Conservation (phyloP, 495 filamentous ascomycete species). For the Cairneyella variabilis region DNA sequence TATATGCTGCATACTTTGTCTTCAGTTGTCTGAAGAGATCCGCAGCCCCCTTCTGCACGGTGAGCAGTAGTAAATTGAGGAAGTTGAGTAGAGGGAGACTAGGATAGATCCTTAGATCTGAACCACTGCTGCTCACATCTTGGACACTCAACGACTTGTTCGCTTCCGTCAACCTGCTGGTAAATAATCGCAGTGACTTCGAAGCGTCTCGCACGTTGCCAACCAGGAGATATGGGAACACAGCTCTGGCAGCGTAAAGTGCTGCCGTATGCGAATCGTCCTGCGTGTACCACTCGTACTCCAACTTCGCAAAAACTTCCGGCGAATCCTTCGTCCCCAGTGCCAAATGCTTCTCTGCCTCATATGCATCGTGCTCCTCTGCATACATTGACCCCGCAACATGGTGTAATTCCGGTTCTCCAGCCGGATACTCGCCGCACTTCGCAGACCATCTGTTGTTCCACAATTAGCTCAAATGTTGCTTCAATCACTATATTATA, state of each 20-base stretch:
- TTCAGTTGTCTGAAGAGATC: slow-evolving; percentile 83
- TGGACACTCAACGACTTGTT: slow-evolving; percentile 70
- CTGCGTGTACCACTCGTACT: slow-evolving; percentile 90
- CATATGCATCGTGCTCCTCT: slow-evolving; percentile 85
- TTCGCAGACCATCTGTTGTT: slow-evolving; percentile 71
- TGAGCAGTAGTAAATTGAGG: slow-evolving; percentile 74
- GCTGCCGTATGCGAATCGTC: slow-evolving; percentile 87
- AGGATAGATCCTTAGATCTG: slow-evolving; percentile 80
- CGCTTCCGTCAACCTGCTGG: slow-evolving; percentile 61
- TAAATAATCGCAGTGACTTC: slow-evolving; percentile 76
- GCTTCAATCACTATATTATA: neutral
- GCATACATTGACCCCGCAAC: slow-evolving; percentile 84
- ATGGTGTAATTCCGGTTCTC: slow-evolving; percentile 94
- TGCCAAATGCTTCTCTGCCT: slow-evolving; percentile 85
- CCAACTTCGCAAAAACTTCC: slow-evolving; percentile 70
- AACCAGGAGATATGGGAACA: slow-evolving; percentile 87
- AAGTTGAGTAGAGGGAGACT: slow-evolving; percentile 91
- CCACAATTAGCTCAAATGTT: slow-evolving; percentile 7
- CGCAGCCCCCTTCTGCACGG: slow-evolving; percentile 71
- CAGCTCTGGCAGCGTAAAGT: slow-evolving; percentile 81
- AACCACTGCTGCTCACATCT: slow-evolving; percentile 70
- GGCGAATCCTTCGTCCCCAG: slow-evolving; percentile 88
- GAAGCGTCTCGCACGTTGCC: slow-evolving; percentile 89
- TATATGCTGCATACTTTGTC: slow-evolving; percentile 72
- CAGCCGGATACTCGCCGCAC: slow-evolving; percentile 81